phyloP scores from a whole-genome alignment of 352 stramenopile species.

The Peronospora farinosa region DNA sequence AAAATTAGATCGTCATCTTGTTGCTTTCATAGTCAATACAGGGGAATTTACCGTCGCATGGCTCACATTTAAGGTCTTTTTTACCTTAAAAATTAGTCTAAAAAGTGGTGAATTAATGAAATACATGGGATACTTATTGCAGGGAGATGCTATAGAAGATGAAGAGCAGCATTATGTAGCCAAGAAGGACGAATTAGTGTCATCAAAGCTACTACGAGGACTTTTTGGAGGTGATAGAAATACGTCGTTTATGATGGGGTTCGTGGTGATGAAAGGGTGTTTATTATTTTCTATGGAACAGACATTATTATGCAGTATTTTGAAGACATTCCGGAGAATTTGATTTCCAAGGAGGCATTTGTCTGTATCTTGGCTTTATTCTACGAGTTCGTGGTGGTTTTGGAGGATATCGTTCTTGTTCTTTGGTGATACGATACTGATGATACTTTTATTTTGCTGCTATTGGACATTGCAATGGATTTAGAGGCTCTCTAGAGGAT shows the following conservation, averaged over 20 bases:
- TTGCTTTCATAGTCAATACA: slow-evolving; percentile 35
- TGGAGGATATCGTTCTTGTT: background rate
- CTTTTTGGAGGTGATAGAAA: slow-evolving; percentile 58
- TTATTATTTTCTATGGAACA: slow-evolving; percentile 7
- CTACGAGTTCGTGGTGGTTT: slow-evolving; percentile 53
- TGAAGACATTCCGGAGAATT: slow-evolving; percentile 43
- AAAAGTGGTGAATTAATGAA: background rate
- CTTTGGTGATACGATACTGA: slow-evolving; percentile 6
- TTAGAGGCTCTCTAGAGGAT: slow-evolving; percentile 80
- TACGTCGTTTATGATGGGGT: background rate
- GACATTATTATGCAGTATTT: slow-evolving; percentile 63
- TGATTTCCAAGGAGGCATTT: slow-evolving; percentile 68
- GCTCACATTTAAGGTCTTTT: slow-evolving; percentile 78
- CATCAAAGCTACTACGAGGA: slow-evolving; percentile 66
- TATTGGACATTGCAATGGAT: slow-evolving; percentile 8
- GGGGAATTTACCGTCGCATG: slow-evolving; percentile 80
- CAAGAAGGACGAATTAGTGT: slow-evolving; percentile 60
- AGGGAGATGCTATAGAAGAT: slow-evolving; percentile 72
- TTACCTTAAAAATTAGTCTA: no score
- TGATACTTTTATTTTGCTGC: slow-evolving; percentile 3
- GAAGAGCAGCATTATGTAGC: slow-evolving; percentile 55
- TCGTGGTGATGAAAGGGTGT: slow-evolving; percentile 5
- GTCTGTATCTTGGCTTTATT: slow-evolving; percentile 61
- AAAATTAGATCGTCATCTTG: no score
- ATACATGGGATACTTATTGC: background rate